Evolutionary conservation across 225 moss, liverwort and hornwort species (phyloP), one percentile per base, ranked within the genome.

Genomic region (Pleurozium schreberi): DNA sequence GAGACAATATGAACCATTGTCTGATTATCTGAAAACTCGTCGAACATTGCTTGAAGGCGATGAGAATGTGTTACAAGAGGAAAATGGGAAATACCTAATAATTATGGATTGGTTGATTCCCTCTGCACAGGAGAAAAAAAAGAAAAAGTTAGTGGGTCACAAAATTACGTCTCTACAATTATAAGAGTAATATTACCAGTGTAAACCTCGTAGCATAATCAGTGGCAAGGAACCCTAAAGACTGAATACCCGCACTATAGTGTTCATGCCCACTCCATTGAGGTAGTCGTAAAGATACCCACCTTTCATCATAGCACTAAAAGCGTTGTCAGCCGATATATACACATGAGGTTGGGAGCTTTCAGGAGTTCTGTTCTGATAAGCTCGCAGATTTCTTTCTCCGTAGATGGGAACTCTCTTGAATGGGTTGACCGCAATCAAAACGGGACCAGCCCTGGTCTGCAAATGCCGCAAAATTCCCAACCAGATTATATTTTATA

Each of bases 391-490:
- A 53, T 88, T 91, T 31, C 92, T 94, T 58, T 93, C 89, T 53
- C 96, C 96, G 87, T 99, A 99, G 52, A 99, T 93, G 45, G 97
- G 95, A 83, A 99, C 92, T 86, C 92, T 96, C 93, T 99, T 99
- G 91, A 99, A 99, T 59, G 98, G 98, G 84, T 99, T 99, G 87
- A 99, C 93, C 80, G 98, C 98, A 80, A 99, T 99, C 85, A 99
- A 93, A 68, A 99, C 96, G 83, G 98, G 98, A 84, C 98, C 98
- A 90, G 98, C 98, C 91, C 93, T 99, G 45, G 98, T 99, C 98
- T 99, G 96, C 93, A 90, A 86, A 84, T 53, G 84, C 58, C 84
- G 80, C 75, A 88, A 57, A 40, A 53, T 83, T 45, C 79, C 58
- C 77, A 81, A 68, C 60, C 38, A 84, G 25, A 50, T 75, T 45